phyloP scores from a whole-genome alignment of 169 alveolate species.

The Plasmodium chabaudi region DNA sequence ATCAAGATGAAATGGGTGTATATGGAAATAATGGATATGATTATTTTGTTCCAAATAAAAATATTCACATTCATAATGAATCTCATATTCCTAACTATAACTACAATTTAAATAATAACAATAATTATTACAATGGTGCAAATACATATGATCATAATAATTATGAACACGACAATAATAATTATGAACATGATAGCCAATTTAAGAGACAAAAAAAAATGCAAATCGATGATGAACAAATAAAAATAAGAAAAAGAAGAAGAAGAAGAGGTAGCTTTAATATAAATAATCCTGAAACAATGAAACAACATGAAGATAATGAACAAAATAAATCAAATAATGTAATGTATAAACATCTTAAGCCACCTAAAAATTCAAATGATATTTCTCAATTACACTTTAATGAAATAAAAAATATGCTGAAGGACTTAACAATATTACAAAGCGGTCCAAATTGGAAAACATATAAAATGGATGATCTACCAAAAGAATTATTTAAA shows the following conservation, averaged over 20 bases:
- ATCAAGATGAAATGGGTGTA: too few relatives aligned
- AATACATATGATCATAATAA: not conserved
- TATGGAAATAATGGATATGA: too few relatives aligned
- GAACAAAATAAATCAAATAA: constrained; percentile 9
- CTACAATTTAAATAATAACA: not conserved
- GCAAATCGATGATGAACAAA: not conserved
- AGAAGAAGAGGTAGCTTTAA: constrained; percentile 13
- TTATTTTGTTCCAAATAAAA: too few relatives aligned
- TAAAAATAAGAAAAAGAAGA: constrained; percentile 19
- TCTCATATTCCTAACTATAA: not conserved
- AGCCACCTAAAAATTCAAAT: constrained; percentile 14
- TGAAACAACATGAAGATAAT: constrained; percentile 8
- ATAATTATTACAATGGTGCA: not conserved
- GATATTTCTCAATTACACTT: constrained; percentile 13
- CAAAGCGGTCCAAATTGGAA: constrained; percentile 73
- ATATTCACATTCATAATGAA: too few relatives aligned
- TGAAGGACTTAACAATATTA: constrained; percentile 38
- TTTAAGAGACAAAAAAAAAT: too few relatives aligned
- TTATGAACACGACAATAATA: not conserved
- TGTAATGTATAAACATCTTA: constrained; percentile 18
- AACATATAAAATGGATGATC: constrained; percentile 62
- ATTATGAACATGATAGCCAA: not conserved
- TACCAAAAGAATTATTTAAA: constrained; percentile 53
- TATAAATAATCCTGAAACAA: constrained; percentile 2
- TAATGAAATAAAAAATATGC: constrained; percentile 35